These are phyloP conservation scores for Firmiana major DNA, from an alignment of 345 rosid genomes.

Conservation along the genomic window DNA sequence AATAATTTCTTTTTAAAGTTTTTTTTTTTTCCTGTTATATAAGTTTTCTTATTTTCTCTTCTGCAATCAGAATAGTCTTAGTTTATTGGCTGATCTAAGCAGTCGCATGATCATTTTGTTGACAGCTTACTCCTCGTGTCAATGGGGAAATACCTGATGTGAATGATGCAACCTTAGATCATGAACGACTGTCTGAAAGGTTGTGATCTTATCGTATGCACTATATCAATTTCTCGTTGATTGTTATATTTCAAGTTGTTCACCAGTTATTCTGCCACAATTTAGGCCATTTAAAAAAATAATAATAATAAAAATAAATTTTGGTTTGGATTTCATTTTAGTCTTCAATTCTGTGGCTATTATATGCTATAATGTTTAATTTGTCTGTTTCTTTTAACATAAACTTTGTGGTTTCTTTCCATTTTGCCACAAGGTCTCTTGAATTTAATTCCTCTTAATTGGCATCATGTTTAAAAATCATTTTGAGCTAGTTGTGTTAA, in stretches of 20 bases:
- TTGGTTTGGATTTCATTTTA: background rate
- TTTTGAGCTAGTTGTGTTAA: background rate
- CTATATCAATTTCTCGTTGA: conserved; percentile 8
- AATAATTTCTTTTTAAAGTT: background rate
- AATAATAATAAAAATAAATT: background rate
- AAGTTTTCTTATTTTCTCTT: background rate
- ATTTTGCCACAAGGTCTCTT: background rate
- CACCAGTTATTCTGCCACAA: background rate
- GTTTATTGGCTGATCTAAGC: background rate
- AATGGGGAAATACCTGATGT: conserved; percentile 76
- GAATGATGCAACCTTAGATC: conserved; percentile 84
- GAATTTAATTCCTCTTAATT: background rate
- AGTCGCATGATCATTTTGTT: conserved; percentile 25
- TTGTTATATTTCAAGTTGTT: background rate
- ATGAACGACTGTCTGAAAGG: conserved; percentile 90
- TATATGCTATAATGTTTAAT: background rate
- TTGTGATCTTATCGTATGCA: conserved; percentile 23
- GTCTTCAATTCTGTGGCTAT: background rate
- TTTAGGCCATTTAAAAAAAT: background rate
- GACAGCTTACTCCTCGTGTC: conserved; percentile 88
- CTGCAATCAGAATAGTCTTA: background rate
- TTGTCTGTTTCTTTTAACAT: background rate
- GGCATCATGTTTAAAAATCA: background rate
- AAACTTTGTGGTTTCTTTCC: background rate
- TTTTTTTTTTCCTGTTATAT: background rate